Percentiles rank a stretch among this genome's conserved stretches.
These are phyloP conservation scores for Diddensiella transvaalensis DNA, from an alignment of 805 yeast species.

Conservation along the genomic window DNA sequence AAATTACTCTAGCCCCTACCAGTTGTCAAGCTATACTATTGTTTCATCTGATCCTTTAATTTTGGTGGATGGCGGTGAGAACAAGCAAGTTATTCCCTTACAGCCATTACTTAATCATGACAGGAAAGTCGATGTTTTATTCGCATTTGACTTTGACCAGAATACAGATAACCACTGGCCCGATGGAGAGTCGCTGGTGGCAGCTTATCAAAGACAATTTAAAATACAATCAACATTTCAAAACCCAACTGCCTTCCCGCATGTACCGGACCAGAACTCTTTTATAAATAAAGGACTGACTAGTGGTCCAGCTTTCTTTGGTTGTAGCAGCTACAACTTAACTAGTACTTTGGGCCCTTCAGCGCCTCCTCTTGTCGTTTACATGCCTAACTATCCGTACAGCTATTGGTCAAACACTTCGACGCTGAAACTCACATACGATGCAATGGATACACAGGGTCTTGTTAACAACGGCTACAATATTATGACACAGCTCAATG, in stretches of 20 bases:
- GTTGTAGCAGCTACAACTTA: conserved; percentile 64
- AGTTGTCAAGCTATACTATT: conserved; percentile 33
- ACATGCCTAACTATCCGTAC: conserved; percentile 69
- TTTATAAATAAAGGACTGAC: conserved; percentile 19
- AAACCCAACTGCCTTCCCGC: conserved; percentile 13
- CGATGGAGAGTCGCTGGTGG: conserved; percentile 28
- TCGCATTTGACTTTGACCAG: conserved; percentile 44
- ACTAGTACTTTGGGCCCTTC: conserved; percentile 45
- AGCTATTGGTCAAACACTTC: conserved; percentile 64
- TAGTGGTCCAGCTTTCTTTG: conserved; percentile 51
- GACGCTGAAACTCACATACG: conserved; percentile 65
- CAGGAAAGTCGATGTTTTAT: conserved; percentile 58
- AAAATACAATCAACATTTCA: conserved; percentile 18
- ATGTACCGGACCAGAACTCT: conserved; percentile 17
- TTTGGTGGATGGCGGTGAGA: conserved; percentile 75
- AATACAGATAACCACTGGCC: conserved; percentile 36
- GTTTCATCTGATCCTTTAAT: conserved; percentile 40
- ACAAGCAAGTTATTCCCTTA: conserved; percentile 60
- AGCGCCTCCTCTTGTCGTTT: conserved; percentile 71
- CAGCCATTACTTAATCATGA: conserved; percentile 58
- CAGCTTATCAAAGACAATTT: conserved; percentile 31
- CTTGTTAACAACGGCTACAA: conserved; percentile 78
- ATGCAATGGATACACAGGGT: conserved; percentile 51
- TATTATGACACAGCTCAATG: conserved; percentile 62
- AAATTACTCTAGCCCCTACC: conserved; percentile 36